Percentiles rank a stretch among this genome's conserved stretches.
These are phyloP conservation scores for Mycosphaerella arachidis DNA, from an alignment of 2,329 filamentous ascomycete genomes.

Conservation along the genomic window DNA sequence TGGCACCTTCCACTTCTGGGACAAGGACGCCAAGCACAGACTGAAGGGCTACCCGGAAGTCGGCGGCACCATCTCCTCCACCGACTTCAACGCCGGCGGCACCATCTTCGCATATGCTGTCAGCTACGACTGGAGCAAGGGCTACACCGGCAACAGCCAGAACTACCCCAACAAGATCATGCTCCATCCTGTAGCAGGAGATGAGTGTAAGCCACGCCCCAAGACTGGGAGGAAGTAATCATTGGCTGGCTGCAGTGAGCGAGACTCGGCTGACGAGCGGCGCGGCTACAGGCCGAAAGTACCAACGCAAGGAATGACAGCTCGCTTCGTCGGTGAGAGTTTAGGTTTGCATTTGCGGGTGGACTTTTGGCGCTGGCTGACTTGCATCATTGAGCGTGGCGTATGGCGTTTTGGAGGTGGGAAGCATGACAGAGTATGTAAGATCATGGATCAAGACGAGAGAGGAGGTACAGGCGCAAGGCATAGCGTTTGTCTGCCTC, in stretches of 20 bases:
- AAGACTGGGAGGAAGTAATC: slow-evolving; percentile 45
- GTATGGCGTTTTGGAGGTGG: neutral
- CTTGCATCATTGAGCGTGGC: slow-evolving; percentile 6
- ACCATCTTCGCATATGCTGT: slow-evolving; percentile 62
- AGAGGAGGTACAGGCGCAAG: neutral
- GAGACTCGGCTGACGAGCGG: slow-evolving; percentile 1
- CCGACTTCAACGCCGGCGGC: slow-evolving; percentile 84
- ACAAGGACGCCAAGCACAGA: slow-evolving; percentile 56
- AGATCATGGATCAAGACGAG: neutral
- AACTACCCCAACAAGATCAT: slow-evolving; percentile 48
- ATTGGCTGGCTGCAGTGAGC: neutral
- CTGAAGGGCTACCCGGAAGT: slow-evolving; percentile 61
- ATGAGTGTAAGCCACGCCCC: slow-evolving; percentile 49
- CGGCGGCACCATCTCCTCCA: slow-evolving; percentile 77
- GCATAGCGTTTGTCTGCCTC: neutral
- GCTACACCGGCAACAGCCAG: slow-evolving; percentile 77
- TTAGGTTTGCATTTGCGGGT: neutral
- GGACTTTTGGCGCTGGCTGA: neutral
- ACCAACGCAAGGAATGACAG: slow-evolving; percentile 2
- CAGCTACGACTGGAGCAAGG: slow-evolving; percentile 98
- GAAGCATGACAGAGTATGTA: neutral
- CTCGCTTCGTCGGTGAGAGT: neutral
- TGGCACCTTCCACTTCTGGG: slow-evolving; percentile 96
- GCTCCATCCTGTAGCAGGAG: slow-evolving; percentile 45
- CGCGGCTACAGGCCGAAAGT: slow-evolving; percentile 1